Percentiles rank a stretch among this genome's conserved stretches.
phyloP scores from a whole-genome alignment of 176 grass and related monocot genomes.

The Carex littledalei region DNA sequence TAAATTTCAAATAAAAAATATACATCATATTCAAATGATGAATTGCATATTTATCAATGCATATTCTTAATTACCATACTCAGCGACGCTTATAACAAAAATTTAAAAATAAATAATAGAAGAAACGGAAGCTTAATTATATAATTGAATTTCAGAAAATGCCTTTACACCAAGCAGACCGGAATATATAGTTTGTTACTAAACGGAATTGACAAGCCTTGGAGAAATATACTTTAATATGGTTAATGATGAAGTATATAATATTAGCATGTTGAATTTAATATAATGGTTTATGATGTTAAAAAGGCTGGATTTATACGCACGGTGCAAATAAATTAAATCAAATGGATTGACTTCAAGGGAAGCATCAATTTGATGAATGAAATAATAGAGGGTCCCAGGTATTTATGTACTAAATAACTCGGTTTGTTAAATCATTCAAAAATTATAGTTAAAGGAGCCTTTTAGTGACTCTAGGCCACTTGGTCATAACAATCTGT shows the following conservation, averaged over 20 bases:
- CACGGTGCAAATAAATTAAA: neutral
- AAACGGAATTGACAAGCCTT: neutral
- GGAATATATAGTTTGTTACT: neutral
- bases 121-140: no score
- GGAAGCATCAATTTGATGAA: neutral
- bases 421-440: neutral
- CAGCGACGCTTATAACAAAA: no score
- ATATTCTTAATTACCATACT: no score
- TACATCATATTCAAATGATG: no score
- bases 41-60: no score
- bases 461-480: neutral
- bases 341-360: conserved; percentile 23
- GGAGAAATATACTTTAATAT: neutral
- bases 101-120: no score
- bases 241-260: neutral
- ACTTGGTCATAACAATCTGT: neutral
- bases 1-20: no score
- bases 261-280: no score
- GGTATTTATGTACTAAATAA: neutral
- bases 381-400: neutral
- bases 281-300: no score
- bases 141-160: neutral
- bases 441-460: neutral
- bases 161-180: no score
- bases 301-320: no score